Base-by-base conservation (phyloP, 768 basidiomycete species). In the Trametes cingulata region DNA sequence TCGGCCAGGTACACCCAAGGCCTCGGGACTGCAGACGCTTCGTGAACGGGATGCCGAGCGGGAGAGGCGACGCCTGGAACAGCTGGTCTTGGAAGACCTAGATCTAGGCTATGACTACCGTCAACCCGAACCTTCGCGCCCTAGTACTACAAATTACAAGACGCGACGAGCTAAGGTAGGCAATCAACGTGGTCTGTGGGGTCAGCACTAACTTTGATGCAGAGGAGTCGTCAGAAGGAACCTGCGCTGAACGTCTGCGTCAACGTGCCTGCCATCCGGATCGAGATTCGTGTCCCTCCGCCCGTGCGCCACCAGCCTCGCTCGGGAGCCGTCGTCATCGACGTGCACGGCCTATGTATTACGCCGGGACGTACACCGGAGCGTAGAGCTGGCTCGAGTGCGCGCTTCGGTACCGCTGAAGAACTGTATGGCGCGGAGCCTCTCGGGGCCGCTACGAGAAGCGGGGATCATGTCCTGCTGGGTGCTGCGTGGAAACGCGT, bases 241-340 rank as follows among this genome's bases (percentile, higher is more conserved):
- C 43, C 42, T 4, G 27, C 33, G 37, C 22, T 37, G 29, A 48
- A 33, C n/a, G 42, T 82, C 2, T 67, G 68, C 1, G 64, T 89
- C 40, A 71, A 70, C 19, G 77, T 86, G 33, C 73, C 82, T 14
- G 76, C 87, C 73, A 68, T 94, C 45, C 85, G 93, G 19, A 45
- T 88, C 20, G 82, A 93, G 69, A 68, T 88, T 49, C 83, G 90
- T 47, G 86, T 83, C 68, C 85, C 87, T 6, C 78, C 91, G 29
- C 85, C 86, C 5, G 69, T 76, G 19, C 69, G 69, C 1, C 72
- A 65, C 24, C 39, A 69, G 7, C 78, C 77, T 17, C 83, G 90
- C 24, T 92, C 92, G 43, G 92, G 93, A 5, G 82, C 83, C 24
- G 61, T 91, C 5, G 73, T 90, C 15, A 25, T 90, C 35, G 90